phyloP scores from a whole-genome alignment of 2,329 filamentous ascomycete species.

The Fusarium tricinctum region DNA sequence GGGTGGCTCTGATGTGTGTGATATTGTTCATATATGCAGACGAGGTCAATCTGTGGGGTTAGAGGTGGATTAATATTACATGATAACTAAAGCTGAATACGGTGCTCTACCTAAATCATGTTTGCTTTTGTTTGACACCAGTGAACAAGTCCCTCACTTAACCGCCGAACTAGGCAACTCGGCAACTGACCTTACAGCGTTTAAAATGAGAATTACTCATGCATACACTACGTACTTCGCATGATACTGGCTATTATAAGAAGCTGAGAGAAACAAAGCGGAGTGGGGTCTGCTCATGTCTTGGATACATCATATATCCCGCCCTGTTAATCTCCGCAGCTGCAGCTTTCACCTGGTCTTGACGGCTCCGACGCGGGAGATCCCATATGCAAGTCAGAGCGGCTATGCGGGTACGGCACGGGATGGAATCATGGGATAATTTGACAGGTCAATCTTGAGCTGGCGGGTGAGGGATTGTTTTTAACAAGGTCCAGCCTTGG shows the following conservation, averaged over 20 bases:
- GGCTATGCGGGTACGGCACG: constrained; percentile 13
- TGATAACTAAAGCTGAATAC: neutral
- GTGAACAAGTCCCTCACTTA: neutral
- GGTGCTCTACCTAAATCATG: neutral
- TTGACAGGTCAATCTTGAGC: neutral
- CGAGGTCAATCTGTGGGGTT: constrained; percentile 14
- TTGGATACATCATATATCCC: neutral
- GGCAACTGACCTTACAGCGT: neutral
- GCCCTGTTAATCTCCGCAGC: constrained; percentile 29
- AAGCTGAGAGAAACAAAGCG: constrained; percentile 9
- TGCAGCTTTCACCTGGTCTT: constrained; percentile 4
- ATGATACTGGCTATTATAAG: constrained; percentile 24
- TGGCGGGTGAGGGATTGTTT: neutral
- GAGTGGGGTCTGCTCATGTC: constrained; percentile 1
- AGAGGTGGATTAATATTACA: neutral
- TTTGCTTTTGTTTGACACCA: constrained; percentile 24
- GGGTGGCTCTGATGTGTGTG: neutral
- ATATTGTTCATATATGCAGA: constrained; percentile 29
- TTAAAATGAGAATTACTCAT: neutral
- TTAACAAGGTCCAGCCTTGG: constrained; percentile 3
- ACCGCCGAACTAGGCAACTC: neutral
- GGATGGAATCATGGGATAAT: neutral
- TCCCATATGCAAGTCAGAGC: constrained; percentile 24
- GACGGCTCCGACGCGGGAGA: constrained; percentile 27
- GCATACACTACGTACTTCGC: neutral